Conservation (phyloP, 306 rosid genomes). For the Acacia melanoxylon region DNA sequence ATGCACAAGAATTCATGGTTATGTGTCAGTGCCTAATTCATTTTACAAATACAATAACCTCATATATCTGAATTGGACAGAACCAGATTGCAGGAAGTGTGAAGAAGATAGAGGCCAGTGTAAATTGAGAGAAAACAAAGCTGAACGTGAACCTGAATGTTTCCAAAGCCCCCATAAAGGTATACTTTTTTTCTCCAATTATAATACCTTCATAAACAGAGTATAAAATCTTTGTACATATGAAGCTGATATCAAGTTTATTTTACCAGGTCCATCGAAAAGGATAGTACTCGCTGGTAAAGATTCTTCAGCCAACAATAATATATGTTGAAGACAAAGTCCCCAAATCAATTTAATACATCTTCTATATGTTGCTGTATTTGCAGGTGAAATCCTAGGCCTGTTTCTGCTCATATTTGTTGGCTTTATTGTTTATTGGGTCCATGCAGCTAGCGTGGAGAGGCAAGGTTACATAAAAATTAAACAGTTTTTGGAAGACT, state of each 20-base stretch:
- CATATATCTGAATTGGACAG: constrained; percentile 9
- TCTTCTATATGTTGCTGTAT: background rate
- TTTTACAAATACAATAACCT: background rate
- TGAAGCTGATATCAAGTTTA: background rate
- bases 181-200: background rate
- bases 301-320: background rate
- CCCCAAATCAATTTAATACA: background rate
- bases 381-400: constrained; percentile 29
- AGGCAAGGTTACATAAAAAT: constrained; percentile 23
- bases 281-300: constrained; percentile 14
- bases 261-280: constrained; percentile 16
- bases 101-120: constrained; percentile 16
- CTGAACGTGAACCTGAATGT: background rate
- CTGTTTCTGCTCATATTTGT: constrained; percentile 1
- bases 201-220: background rate
- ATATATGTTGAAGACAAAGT: background rate
- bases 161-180: background rate
- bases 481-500: constrained; percentile 30
- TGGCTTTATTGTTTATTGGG: background rate
- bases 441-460: background rate
- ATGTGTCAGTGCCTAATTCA: constrained; percentile 19
- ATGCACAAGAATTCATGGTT: constrained; percentile 29
- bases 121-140: constrained; percentile 5
- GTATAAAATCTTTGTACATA: background rate
- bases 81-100: constrained; percentile 30